Percentiles rank a stretch among this genome's conserved stretches.
These are phyloP conservation scores for Tricholoma sp. DNA, from an alignment of 768 basidiomycete species.

Conservation along the genomic window DNA sequence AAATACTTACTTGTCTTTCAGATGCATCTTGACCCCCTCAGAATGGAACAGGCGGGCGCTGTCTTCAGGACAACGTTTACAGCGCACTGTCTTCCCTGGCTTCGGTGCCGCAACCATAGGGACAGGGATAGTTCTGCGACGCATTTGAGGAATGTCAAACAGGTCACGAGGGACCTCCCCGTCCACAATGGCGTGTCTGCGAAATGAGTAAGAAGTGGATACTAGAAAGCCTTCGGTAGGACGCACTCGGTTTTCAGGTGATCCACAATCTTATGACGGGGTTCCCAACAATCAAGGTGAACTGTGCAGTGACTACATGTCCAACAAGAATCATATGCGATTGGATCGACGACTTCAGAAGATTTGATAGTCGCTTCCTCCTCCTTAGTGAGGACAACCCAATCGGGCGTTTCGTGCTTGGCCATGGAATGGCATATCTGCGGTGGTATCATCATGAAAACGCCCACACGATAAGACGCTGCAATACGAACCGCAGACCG, in stretches of 20 bases:
- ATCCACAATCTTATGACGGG: not conserved
- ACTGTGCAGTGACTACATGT: conserved; percentile 6
- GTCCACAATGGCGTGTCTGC: no score
- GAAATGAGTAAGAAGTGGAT: no score
- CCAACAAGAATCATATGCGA: not conserved
- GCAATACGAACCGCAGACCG: conserved; percentile 13
- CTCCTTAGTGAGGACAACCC: not conserved
- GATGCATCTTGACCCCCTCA: no score
- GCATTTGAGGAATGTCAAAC: no score
- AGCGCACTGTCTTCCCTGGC: no score
- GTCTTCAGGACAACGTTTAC: no score
- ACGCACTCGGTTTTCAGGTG: not conserved
- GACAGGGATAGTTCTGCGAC: no score
- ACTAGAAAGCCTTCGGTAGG: no score
- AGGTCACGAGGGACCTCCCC: no score
- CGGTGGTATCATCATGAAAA: not conserved
- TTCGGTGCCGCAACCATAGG: no score
- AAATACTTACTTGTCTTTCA: no score
- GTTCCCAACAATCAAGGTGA: not conserved
- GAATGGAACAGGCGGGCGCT: no score
- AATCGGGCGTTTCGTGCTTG: not conserved
- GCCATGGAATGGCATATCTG: conserved; percentile 4
- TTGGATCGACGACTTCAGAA: not conserved
- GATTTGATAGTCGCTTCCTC: not conserved
- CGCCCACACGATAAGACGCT: not conserved